Evolutionary conservation across 2,329 filamentous ascomycete species (phyloP).

Genomic region (Lasiodiplodia hormozganensis): DNA sequence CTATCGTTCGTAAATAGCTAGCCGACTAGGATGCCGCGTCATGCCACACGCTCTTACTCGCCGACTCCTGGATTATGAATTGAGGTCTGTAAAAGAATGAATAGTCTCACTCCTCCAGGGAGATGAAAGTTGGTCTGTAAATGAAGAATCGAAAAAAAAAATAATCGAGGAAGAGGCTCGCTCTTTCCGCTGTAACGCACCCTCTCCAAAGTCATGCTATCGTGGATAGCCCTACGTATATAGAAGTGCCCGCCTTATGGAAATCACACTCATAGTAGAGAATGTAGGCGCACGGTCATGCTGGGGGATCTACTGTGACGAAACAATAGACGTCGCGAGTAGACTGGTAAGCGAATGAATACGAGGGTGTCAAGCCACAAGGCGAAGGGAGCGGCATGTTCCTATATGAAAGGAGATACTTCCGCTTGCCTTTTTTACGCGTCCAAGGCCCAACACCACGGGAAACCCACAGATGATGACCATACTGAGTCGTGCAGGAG

Average conservation of each 20-base stretch:
- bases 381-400: conserved; percentile 2
- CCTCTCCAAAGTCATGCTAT: background rate
- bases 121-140: conserved; percentile 6
- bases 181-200: background rate
- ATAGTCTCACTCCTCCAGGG: conserved; percentile 15
- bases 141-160: background rate
- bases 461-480: background rate
- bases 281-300: background rate
- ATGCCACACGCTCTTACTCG: background rate
- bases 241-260: conserved; percentile 18
- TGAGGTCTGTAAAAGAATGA: conserved; percentile 5
- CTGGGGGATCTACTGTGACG: conserved; percentile 16
- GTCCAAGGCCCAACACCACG: conserved; percentile 11
- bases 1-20: background rate
- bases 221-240: conserved; percentile 22
- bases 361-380: conserved; percentile 10
- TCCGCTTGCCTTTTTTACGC: background rate
- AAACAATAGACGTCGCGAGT: conserved; percentile 17
- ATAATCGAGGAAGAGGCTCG: background rate
- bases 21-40: conserved; percentile 7
- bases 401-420: conserved; percentile 8
- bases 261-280: background rate
- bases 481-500: conserved; percentile 11
- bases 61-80: background rate
- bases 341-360: conserved; percentile 18